phyloP scores from a whole-genome alignment of 2,329 filamentous ascomycete species.

The Neopestalotiopsis rosae region DNA sequence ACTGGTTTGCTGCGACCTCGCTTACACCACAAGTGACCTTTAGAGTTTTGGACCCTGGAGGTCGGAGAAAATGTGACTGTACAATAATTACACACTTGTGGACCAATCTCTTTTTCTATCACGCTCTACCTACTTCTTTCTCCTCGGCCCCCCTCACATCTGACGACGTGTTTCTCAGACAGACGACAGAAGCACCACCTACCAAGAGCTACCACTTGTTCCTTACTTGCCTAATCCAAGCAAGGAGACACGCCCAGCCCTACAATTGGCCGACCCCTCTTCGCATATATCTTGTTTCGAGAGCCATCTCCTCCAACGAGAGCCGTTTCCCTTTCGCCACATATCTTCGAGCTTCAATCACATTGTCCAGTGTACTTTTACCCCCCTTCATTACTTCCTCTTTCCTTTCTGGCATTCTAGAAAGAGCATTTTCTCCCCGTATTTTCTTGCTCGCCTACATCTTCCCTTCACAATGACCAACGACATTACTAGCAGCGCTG shows the following conservation, averaged over 20 bases:
- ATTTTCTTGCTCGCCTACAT: neutral
- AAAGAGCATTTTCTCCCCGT: neutral
- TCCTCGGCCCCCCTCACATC: neutral
- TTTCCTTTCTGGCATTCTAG: neutral
- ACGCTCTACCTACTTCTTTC: neutral
- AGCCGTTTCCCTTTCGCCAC: neutral
- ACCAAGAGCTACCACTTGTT: no score
- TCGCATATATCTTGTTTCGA: neutral
- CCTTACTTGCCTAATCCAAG: no score
- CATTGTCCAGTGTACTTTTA: neutral
- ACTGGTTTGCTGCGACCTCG: neutral
- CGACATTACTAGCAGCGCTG: slow-evolving; percentile 24
- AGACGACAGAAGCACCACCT: no score
- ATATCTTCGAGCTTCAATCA: neutral
- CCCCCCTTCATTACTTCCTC: neutral
- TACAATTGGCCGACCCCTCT: neutral
- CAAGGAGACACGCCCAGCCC: neutral
- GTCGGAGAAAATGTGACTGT: neutral
- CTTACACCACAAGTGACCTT: neutral
- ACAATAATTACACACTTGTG: neutral
- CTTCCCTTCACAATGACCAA: slow-evolving; percentile 27
- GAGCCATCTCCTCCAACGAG: neutral
- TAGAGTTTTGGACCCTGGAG: neutral
- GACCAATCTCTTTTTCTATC: neutral
- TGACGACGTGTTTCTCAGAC: neutral